Evolutionary conservation across 345 rosid genomes (phyloP).

Genomic region (Ricinus communis): DNA sequence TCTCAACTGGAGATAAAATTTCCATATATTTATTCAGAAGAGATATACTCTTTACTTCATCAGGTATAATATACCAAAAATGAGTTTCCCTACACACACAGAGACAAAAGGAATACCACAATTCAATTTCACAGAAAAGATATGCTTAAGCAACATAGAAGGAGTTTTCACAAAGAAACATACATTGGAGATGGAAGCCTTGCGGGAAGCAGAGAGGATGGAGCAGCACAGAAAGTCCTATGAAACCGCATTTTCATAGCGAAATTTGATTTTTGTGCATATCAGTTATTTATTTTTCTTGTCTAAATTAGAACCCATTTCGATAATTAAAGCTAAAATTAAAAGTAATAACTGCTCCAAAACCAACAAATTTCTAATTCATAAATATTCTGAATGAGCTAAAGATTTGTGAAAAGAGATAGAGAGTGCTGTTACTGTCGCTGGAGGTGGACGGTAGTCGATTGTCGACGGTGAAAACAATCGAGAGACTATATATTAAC

Average conservation of each 20-base stretch:
- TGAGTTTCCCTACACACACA: constrained; percentile 67
- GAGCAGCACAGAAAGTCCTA: constrained; percentile 37
- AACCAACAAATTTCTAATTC: too few relatives aligned
- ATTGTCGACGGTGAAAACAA: too few relatives aligned
- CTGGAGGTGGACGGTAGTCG: too few relatives aligned
- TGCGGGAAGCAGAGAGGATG: constrained; percentile 46
- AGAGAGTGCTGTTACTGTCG: too few relatives aligned
- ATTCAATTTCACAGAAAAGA: neutral
- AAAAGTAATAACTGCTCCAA: too few relatives aligned
- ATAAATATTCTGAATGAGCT: too few relatives aligned
- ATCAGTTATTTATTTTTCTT: too few relatives aligned
- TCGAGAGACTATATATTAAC: too few relatives aligned
- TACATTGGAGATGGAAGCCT: constrained; percentile 68
- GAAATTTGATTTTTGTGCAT: neutral
- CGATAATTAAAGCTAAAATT: too few relatives aligned
- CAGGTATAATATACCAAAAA: constrained; percentile 76
- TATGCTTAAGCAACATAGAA: neutral
- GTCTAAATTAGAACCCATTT: too few relatives aligned
- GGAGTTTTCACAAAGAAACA: neutral
- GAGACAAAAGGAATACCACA: neutral
- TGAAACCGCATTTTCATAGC: constrained; percentile 33
- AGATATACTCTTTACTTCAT: constrained; percentile 60
- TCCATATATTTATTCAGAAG: constrained; percentile 60
- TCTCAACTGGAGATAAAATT: constrained; percentile 74
- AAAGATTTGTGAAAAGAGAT: too few relatives aligned